Conservation (phyloP, 2,329 filamentous ascomycete genomes). For the Xylariales sp. region DNA sequence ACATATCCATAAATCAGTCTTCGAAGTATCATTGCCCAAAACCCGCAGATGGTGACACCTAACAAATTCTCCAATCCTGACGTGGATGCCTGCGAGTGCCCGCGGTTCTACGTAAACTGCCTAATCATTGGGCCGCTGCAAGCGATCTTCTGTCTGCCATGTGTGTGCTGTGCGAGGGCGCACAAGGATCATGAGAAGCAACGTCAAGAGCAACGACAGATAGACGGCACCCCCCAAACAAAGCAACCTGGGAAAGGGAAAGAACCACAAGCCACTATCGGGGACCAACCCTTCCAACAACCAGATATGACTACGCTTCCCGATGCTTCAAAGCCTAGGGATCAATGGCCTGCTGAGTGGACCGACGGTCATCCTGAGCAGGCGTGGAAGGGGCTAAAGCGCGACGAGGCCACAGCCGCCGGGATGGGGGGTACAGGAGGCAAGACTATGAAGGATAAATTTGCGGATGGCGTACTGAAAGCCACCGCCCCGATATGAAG, state of each 20-base stretch:
- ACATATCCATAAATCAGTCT: too few relatives aligned
- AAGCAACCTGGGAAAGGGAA: background rate
- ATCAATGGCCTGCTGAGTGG: constrained; percentile 13
- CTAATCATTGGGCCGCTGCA: constrained; percentile 5
- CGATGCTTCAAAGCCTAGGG: constrained; percentile 13
- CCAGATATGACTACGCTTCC: background rate
- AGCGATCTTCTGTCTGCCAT: constrained; percentile 16
- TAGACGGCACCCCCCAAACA: background rate
- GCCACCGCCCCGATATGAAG: background rate
- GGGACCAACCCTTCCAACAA: background rate
- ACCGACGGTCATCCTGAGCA: background rate
- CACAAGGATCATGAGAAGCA: constrained; percentile 9
- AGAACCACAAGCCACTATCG: background rate
- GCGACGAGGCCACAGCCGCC: too few relatives aligned
- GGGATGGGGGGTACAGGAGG: background rate
- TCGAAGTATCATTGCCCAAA: background rate
- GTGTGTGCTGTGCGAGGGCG: constrained; percentile 7
- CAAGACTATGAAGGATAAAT: background rate
- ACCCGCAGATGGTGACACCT: background rate
- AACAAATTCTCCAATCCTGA: constrained; percentile 21
- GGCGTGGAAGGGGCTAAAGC: background rate
- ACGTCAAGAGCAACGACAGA: background rate
- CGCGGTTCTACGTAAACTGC: constrained; percentile 2
- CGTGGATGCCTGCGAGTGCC: background rate
- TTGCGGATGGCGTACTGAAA: constrained; percentile 16